These are phyloP conservation scores for Helotiales sp. DNA, from an alignment of 2,329 filamentous ascomycete species.

Conservation along the genomic window DNA sequence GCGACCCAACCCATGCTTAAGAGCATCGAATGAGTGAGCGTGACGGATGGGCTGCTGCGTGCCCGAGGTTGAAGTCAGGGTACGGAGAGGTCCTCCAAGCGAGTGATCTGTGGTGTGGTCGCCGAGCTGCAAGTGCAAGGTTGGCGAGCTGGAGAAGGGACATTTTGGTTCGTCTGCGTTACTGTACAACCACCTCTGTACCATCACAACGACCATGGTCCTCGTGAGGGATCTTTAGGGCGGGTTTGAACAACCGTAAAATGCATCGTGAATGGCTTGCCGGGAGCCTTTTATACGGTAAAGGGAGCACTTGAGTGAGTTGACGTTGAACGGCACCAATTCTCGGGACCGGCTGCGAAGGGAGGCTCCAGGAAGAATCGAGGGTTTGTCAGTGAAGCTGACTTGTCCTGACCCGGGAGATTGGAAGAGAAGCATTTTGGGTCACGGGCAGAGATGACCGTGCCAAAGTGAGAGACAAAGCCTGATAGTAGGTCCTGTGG, in stretches of 20 bases:
- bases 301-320: not conserved
- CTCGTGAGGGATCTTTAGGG: not conserved
- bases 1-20: slow-evolving; percentile 9
- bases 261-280: not conserved
- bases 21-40: slow-evolving; percentile 8
- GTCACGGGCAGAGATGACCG: too few species aligned
- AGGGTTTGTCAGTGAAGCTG: too few species aligned
- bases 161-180: not conserved
- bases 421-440: too few species aligned
- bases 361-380: not conserved
- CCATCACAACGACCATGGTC: not conserved
- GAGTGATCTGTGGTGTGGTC: not conserved
- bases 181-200: not conserved
- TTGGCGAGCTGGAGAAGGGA: not conserved
- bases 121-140: not conserved
- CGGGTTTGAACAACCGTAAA: not conserved
- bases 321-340: too few species aligned
- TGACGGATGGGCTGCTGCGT: not conserved
- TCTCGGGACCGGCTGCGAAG: too few species aligned
- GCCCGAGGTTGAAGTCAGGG: too few species aligned
- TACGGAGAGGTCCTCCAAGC: too few species aligned
- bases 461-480: too few species aligned
- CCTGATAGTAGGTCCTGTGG: too few species aligned
- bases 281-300: not conserved
- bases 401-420: too few species aligned